phyloP scores from a whole-genome alignment of 306 rosid genomes.

The Citrullus amarus region DNA sequence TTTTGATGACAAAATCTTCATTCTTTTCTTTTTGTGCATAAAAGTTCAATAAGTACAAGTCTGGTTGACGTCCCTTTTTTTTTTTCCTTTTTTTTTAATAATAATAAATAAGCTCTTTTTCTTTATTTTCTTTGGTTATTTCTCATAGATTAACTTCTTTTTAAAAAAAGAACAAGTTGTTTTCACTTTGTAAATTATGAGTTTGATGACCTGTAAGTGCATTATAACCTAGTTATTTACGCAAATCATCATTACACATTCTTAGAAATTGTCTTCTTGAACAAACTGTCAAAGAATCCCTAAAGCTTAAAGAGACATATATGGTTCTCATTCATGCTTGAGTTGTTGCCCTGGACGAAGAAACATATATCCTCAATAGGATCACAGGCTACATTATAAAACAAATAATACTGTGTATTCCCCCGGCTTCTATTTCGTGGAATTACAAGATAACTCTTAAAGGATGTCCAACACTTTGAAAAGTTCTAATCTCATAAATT shows the following conservation, averaged over 20 bases:
- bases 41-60: neutral
- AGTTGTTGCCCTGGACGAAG: neutral
- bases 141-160: neutral
- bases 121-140: neutral
- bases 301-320: too few species aligned
- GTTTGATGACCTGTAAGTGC: neutral
- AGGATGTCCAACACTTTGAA: neutral
- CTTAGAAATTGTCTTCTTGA: too few species aligned
- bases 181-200: neutral
- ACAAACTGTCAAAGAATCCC: too few species aligned
- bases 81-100: neutral
- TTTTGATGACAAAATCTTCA: neutral
- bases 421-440: neutral
- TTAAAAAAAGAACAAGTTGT: too few species aligned
- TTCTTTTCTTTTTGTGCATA: neutral
- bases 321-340: neutral
- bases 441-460: neutral
- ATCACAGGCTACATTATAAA: neutral
- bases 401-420: neutral
- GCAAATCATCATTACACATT: neutral
- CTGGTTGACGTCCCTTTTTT: neutral
- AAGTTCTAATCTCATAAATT: neutral
- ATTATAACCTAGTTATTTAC: neutral
- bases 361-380: neutral
- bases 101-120: neutral